phyloP scores from a whole-genome alignment of 495 filamentous ascomycete genomes.

The Annulohypoxylon bovei region DNA sequence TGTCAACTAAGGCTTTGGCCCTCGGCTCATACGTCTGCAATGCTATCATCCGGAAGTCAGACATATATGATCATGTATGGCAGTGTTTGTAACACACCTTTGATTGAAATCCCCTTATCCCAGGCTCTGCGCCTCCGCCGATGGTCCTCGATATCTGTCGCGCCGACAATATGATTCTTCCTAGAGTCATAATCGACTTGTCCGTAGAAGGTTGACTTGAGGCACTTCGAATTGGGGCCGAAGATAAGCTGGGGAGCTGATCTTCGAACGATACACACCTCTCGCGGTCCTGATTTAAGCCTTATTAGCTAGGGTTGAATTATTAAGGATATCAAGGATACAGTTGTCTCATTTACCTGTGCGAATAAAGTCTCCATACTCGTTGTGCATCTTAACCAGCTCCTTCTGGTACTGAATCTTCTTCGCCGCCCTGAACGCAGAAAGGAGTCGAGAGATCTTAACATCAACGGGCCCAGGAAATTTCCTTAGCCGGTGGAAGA shows the following conservation, averaged over 20 bases:
- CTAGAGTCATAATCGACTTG: slow-evolving; percentile 35
- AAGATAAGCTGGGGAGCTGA: slow-evolving; percentile 48
- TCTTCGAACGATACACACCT: slow-evolving; percentile 51
- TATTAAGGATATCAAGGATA: neutral
- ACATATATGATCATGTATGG: neutral
- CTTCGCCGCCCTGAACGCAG: slow-evolving; percentile 28
- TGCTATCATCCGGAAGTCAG: slow-evolving; percentile 19
- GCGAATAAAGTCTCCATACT: slow-evolving; percentile 55
- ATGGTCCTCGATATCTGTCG: slow-evolving; percentile 42
- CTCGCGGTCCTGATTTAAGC: slow-evolving; percentile 35
- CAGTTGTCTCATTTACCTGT: slow-evolving; percentile 33
- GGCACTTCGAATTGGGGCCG: slow-evolving; percentile 47
- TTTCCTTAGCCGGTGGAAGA: slow-evolving; percentile 56
- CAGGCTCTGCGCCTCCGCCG: slow-evolving; percentile 48
- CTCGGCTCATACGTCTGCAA: slow-evolving; percentile 42
- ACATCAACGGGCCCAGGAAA: slow-evolving; percentile 58
- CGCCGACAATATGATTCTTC: slow-evolving; percentile 39
- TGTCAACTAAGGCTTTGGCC: slow-evolving; percentile 37
- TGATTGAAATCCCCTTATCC: slow-evolving; percentile 46
- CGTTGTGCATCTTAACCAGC: slow-evolving; percentile 43
- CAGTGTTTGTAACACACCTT: slow-evolving; percentile 29
- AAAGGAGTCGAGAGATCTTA: slow-evolving; percentile 51
- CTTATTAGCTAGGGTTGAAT: neutral
- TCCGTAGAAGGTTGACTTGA: slow-evolving; percentile 53
- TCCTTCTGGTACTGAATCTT: slow-evolving; percentile 44